Conservation (phyloP, 768 basidiomycete species). For the Tricholoma flavovirens region DNA sequence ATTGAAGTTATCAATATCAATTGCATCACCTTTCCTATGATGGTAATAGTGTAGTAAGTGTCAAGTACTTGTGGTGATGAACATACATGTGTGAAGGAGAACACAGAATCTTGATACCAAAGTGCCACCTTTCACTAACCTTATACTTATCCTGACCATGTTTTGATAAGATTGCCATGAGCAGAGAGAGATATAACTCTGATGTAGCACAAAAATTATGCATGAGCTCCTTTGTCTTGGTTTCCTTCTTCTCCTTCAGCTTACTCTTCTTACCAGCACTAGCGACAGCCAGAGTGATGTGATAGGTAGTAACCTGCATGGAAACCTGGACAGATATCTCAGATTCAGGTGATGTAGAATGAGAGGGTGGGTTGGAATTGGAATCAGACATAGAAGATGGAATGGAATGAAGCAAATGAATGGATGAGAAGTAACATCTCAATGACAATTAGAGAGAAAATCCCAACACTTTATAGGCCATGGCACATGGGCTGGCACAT, state of each 20-base stretch:
- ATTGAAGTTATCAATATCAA: constrained; percentile 11
- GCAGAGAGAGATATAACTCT: constrained; percentile 6
- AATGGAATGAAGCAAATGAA: neutral
- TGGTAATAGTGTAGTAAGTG: neutral
- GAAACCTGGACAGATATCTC: neutral
- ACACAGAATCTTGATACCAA: too few species aligned
- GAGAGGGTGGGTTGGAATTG: neutral
- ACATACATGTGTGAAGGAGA: neutral
- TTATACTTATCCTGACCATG: too few species aligned
- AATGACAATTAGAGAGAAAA: neutral
- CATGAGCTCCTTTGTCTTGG: neutral
- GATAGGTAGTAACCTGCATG: neutral
- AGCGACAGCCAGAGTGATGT: neutral
- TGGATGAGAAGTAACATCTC: neutral
- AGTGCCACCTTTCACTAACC: neutral
- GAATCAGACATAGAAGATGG: neutral
- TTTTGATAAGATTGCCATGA: constrained; percentile 5
- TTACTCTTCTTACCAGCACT: neutral
- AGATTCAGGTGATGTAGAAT: neutral
- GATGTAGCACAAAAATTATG: neutral
- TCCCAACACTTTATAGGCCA: neutral
- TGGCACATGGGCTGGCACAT: neutral
- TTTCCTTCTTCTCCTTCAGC: neutral
- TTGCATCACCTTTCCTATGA: constrained; percentile 16
- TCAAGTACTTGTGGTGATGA: neutral